phyloP scores from a whole-genome alignment of 2,329 filamentous ascomycete genomes.

The Xylariaceae sp. region DNA sequence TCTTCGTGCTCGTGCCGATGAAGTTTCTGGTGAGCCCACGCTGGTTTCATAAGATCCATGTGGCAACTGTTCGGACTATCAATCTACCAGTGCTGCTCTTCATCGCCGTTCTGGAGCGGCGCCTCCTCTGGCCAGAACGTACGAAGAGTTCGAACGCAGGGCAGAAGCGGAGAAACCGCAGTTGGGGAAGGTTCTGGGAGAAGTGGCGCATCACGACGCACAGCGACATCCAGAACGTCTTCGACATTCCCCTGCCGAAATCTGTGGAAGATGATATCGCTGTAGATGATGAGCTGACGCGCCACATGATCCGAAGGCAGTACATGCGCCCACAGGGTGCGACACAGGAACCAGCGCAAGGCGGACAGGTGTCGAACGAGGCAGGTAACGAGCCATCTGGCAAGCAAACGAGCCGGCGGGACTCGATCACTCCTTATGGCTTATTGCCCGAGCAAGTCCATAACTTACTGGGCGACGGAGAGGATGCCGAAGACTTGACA shows the following conservation, averaged over 20 bases:
- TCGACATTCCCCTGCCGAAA: constrained; percentile 64
- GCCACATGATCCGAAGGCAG: constrained; percentile 53
- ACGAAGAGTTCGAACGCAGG: constrained; percentile 20
- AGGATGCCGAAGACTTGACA: constrained; percentile 40
- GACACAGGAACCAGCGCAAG: constrained; percentile 21
- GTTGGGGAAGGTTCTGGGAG: constrained; percentile 54
- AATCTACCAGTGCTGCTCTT: constrained; percentile 70
- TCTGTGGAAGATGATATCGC: constrained; percentile 51
- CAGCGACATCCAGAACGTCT: constrained; percentile 66
- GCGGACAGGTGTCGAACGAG: constrained; percentile 5
- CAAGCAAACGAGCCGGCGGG: constrained; percentile 41
- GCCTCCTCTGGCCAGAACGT: constrained; percentile 54
- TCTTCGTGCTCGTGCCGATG: constrained; percentile 68
- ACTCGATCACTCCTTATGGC: constrained; percentile 51
- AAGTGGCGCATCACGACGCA: constrained; percentile 65
- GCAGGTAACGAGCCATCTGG: constrained; percentile 13
- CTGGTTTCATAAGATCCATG: constrained; percentile 89
- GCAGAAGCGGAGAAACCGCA: constrained; percentile 22
- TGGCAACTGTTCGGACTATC: constrained; percentile 65
- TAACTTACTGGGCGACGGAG: constrained; percentile 42
- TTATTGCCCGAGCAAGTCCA: constrained; percentile 46
- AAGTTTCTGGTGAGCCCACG: constrained; percentile 73
- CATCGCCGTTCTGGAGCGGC: constrained; percentile 66
- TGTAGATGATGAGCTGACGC: constrained; percentile 54
- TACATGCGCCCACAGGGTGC: constrained; percentile 43